Base-by-base conservation (phyloP, 257 asterid species). In the Penstemon eatonii region DNA sequence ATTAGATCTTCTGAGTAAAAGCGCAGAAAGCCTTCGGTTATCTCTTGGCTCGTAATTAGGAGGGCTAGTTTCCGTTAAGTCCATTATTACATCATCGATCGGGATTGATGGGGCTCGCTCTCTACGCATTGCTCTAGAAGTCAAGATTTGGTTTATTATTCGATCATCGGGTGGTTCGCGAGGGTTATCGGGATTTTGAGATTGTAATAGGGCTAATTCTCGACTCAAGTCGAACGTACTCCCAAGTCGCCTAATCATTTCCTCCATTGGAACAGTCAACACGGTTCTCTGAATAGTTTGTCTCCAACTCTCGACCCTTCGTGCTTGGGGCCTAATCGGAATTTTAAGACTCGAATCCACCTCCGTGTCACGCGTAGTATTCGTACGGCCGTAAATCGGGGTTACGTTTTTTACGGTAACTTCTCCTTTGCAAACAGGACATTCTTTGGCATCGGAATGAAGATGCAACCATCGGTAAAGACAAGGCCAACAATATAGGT, bases 391-490 rank as follows among this genome's bases (percentile, higher is more conserved):
- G 40, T 87, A 91, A 47, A 94, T 91, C 42, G 99, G 99, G 58
- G 94, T 91, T 46, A 94, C 86, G 5, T 71, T 79, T 75, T 89
- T 91, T 15, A 71, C 52, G 6, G 90, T 83, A 44, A 94, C 99
- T 83, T 91, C 97, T 64, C 99, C 99, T 56, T 94, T 94, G 79
- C 99, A 91, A 68, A 94, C 97, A 0, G 99, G 99, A 39, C 98
- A 93, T 50, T 90, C 96, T 76, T 86, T 86, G 7, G 94, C 98
- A 56, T 90, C 94, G 0, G 97, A 94, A 77, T 94, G 96, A 71
- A 81, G 80, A 69, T 90, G 87, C 44, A 94, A 63, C 99, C 99
- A 94, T 19, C 90, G 87, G 78, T 87, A 94, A 54, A 94, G 92
- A 74, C 99, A 94, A 3, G 96, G 91, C 99, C 99, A 94, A 69